Base-by-base conservation (phyloP, 495 filamentous ascomycete species). In the Podospora comata region DNA sequence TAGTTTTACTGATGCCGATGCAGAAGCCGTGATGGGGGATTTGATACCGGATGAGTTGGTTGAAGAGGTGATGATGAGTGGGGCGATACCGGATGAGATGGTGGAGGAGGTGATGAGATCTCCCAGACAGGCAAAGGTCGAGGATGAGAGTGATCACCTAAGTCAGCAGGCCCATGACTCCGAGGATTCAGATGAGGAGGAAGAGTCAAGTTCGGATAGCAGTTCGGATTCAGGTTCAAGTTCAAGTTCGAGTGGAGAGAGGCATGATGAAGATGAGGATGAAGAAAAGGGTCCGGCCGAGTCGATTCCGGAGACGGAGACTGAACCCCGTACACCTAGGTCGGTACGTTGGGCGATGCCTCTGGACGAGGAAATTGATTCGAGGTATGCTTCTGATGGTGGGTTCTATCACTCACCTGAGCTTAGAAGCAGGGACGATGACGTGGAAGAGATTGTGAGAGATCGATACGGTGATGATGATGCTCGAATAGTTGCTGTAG, bases 1-100 rank as follows among this genome's bases (percentile, higher is more conserved):
- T 58, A 20, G 9, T 11, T 58, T 20, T 58, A 58, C 55, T 58
- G 55, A 19, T 58, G 16, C 6, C 6, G 55, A 58, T 26, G 55
- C 23, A 58, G 55, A 58, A 58, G 55, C 55, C 23, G 55, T 58
- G n/a, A 58, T 58, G 55, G 55, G 39, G 39, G 39, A 48, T 13
- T 48, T 48, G 39, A 48, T 48, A 48, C 15, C 39, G 39, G 39
- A 48, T 48, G 39, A 48, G 39, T 11, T 48, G 2, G 39, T 48
- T 13, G 39, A 48, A 48, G 39, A 48, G 39, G 39, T 48, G 39
- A 48, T 48, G 39, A 48, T 5, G 15, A 16, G 15, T 11, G 39
- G 15, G 15, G 39, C 3, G 39, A 48, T 48, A 48, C 9, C 39
- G 9, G 39, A 48, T 48, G 39, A 48, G 39, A 13, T 48, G 39